Evolutionary conservation across 164 flowering plant genomes (phyloP).

Genomic region (Nymphaea colorata): DNA sequence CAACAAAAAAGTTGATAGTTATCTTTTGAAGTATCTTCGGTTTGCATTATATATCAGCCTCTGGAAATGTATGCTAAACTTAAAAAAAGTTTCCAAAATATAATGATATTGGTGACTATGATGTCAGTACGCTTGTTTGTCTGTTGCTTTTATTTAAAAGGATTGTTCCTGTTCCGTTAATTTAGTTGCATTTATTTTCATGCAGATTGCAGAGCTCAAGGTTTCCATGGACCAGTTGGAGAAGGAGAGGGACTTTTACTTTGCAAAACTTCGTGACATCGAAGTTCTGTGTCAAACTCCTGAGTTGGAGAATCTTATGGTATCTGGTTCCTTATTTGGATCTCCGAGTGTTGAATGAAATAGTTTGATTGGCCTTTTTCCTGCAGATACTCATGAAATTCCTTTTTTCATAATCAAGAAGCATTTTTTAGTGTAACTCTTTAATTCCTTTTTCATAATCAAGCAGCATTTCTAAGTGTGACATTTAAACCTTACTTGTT

Average conservation of each 20-base stretch:
- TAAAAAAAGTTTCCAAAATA: not conserved
- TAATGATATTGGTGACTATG: not conserved
- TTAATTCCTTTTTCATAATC: not conserved
- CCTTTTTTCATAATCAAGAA: not conserved
- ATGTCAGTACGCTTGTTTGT: not conserved
- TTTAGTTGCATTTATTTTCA: too few relatives aligned
- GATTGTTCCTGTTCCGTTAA: not conserved
- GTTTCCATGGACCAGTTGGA: constrained; percentile 62
- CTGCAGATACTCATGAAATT: not conserved
- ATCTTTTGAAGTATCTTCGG: not conserved
- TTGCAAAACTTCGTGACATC: constrained; percentile 68
- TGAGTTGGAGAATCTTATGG: not conserved
- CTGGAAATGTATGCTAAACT: not conserved
- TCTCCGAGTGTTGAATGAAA: not conserved
- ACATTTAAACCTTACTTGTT: not conserved
- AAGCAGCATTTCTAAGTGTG: not conserved
- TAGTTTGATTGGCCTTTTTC: not conserved
- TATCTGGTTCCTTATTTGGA: not conserved
- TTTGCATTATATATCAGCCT: not conserved
- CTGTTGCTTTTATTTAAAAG: not conserved
- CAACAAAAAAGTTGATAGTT: not conserved
- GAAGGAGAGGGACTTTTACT: constrained; percentile 87
- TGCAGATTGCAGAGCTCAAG: constrained; percentile 64
- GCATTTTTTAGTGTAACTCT: not conserved
- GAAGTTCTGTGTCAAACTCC: constrained; percentile 72